Base-by-base conservation (phyloP, 495 filamentous ascomycete species). In the Daldinia grandis region DNA sequence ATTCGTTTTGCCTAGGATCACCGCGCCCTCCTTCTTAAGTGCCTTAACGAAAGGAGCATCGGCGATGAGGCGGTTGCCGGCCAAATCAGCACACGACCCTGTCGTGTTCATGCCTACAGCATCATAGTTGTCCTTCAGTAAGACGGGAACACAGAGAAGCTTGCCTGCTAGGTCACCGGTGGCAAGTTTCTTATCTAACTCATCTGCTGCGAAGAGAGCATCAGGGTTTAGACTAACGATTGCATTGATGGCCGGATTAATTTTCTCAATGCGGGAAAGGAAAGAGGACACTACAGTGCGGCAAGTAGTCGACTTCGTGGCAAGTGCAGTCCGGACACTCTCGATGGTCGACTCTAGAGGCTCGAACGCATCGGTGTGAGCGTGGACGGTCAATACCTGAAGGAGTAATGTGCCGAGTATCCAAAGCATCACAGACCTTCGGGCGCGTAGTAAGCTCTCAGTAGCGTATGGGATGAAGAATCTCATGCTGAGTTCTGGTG, bases 1-100 rank as follows among this genome's bases (percentile, higher is more conserved):
- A 74, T 91, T 91, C 0, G 87, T 78, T 66, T 91, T 92, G 0
- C 87, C 89, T 0, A 91, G 76, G 17, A 92, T 87, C n/a, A 92
- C 82, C 0, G 87, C 87, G 0, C 90, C 89, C 2, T 86, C 87
- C 2, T 78, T 67, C 17, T 76, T 81, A 8, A 91, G 56, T 0
- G 82, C 86, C 10, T 64, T 66, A 0, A 90, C 87, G 0, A 84
- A 78, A 0, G 82, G 77, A 1, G 87, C 84, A 71, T 90, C 85
- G 0, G 60, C 68, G 0, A 61, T 57, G 0, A 87, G 86, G 24
- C 65, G 70, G 15, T 85, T 82, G 5, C 77, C 67, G 24, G 74
- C 74, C 3, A 91, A 77, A 58, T 80, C 86, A 15, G 78, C 58
- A 50, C 80, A 83, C 19, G 82, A 86, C 0, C 83, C 87, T 1